Percentiles rank a stretch among this genome's conserved stretches.
phyloP scores from a whole-genome alignment of 139 green algal species.

The Tetradesmus lagerheimii region DNA sequence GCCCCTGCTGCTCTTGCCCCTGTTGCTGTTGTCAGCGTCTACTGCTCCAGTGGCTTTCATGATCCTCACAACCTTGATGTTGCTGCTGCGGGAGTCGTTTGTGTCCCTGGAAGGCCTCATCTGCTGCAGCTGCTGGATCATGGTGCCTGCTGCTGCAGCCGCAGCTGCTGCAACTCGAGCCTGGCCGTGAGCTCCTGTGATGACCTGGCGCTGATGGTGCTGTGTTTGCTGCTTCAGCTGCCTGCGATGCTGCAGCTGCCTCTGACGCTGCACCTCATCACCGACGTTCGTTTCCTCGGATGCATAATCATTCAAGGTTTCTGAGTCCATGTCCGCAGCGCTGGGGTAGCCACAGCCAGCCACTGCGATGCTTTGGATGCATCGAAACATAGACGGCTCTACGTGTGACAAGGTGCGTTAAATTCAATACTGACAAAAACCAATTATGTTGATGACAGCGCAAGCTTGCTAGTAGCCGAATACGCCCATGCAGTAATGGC shows the following conservation, averaged over 20 bases:
- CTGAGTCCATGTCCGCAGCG: neutral
- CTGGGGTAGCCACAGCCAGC: neutral
- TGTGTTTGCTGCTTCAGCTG: neutral
- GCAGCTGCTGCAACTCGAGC: neutral
- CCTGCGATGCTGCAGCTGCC: neutral
- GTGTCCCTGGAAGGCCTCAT: neutral
- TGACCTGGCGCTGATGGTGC: neutral
- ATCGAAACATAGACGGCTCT: neutral
- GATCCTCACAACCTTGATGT: neutral
- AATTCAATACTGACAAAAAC: no score
- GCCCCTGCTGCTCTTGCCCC: neutral
- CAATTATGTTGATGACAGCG: no score
- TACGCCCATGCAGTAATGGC: no score
- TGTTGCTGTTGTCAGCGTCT: neutral
- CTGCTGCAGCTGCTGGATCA: neutral
- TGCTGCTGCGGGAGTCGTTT: neutral
- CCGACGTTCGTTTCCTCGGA: neutral
- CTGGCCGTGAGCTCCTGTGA: neutral
- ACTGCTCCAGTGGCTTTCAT: neutral
- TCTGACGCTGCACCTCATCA: neutral
- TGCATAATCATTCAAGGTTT: neutral
- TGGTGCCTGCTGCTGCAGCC: neutral
- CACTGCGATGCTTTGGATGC: neutral
- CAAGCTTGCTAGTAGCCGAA: no score
- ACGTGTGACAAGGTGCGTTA: neutral